Conservation (phyloP, 495 filamentous ascomycete species). For the Podospora pseudopauciseta region DNA sequence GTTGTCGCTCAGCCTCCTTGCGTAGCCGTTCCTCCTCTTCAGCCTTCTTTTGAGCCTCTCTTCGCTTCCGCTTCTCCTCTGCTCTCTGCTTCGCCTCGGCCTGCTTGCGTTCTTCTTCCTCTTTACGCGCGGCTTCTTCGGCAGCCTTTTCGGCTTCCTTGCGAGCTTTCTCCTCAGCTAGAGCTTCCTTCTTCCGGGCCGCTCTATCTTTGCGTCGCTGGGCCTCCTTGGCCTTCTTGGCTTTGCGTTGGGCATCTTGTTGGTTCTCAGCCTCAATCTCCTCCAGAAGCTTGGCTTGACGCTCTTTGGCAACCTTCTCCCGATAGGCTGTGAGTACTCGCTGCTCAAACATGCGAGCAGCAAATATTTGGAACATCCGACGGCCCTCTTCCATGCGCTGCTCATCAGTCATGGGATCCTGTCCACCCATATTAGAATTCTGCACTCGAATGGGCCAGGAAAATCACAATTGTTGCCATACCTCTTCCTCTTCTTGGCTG, state of each 20-base stretch:
- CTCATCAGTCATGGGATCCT: constrained; percentile 96
- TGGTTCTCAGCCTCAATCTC: constrained; percentile 83
- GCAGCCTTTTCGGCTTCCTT: constrained; percentile 85
- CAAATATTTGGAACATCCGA: constrained; percentile 99
- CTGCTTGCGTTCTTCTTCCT: constrained; percentile 70
- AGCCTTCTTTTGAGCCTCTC: constrained; percentile 85
- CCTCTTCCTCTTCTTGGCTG: constrained; percentile 82
- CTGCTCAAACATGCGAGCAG: constrained; percentile 98
- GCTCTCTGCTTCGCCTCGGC: constrained; percentile 76
- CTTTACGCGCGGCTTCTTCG: constrained; percentile 76
- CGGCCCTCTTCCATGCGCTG: constrained; percentile 98
- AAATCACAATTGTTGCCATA: constrained; percentile 15
- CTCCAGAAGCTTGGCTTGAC: constrained; percentile 85
- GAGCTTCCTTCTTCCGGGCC: constrained; percentile 74
- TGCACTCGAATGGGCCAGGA: too few species aligned
- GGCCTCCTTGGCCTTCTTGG: constrained; percentile 89
- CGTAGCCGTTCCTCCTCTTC: constrained; percentile 77
- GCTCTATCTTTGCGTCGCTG: constrained; percentile 91
- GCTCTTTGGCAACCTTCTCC: constrained; percentile 91
- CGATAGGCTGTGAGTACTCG: constrained; percentile 93
- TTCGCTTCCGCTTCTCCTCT: constrained; percentile 88
- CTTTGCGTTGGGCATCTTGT: constrained; percentile 70
- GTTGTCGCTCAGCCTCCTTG: constrained; percentile 59
- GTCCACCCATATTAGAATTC: background rate
- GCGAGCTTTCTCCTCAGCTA: constrained; percentile 83